Evolutionary conservation across 441 rosid genomes (phyloP).

Genomic region (Adansonia madagascariensis): DNA sequence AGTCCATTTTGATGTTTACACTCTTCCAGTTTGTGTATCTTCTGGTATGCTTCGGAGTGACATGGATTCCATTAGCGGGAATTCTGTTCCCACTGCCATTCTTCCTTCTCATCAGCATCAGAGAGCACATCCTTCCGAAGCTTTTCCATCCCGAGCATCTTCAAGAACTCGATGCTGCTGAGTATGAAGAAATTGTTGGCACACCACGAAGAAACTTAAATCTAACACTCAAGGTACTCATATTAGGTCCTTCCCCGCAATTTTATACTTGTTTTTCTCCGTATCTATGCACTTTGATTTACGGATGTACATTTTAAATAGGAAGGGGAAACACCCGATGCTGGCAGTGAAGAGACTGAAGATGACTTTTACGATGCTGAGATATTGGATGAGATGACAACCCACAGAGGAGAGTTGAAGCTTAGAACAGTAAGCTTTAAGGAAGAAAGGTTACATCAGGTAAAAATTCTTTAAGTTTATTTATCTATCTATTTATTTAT

Average conservation of each 20-base stretch:
- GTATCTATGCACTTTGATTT: neutral
- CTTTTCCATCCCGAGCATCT: slow-evolving; percentile 61
- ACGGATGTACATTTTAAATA: slow-evolving; percentile 4
- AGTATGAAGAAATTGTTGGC: slow-evolving; percentile 73
- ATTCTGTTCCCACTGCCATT: slow-evolving; percentile 77
- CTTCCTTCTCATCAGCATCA: slow-evolving; percentile 64
- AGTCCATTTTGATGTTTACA: slow-evolving; percentile 58
- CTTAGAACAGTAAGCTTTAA: slow-evolving; percentile 58
- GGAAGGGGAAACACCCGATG: neutral
- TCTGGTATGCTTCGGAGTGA: slow-evolving; percentile 71
- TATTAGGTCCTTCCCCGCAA: neutral
- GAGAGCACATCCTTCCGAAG: slow-evolving; percentile 68
- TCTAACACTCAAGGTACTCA: slow-evolving; percentile 49
- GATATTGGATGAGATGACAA: slow-evolving; percentile 76
- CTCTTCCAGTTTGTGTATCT: slow-evolving; percentile 70
- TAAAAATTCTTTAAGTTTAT: slow-evolving; percentile 6
- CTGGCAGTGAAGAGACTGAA: slow-evolving; percentile 30
- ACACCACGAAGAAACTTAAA: slow-evolving; percentile 48
- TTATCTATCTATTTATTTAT: neutral
- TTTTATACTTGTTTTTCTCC: neutral
- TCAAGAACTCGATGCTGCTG: slow-evolving; percentile 76
- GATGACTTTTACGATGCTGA: slow-evolving; percentile 62
- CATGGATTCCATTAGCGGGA: slow-evolving; percentile 90
- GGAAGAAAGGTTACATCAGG: slow-evolving; percentile 48
- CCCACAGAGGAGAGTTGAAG: slow-evolving; percentile 77